Evolutionary conservation across 2,329 filamentous ascomycete species (phyloP), one percentile per base, ranked within the genome.

Genomic region (Aspergillus fumigatus): DNA sequence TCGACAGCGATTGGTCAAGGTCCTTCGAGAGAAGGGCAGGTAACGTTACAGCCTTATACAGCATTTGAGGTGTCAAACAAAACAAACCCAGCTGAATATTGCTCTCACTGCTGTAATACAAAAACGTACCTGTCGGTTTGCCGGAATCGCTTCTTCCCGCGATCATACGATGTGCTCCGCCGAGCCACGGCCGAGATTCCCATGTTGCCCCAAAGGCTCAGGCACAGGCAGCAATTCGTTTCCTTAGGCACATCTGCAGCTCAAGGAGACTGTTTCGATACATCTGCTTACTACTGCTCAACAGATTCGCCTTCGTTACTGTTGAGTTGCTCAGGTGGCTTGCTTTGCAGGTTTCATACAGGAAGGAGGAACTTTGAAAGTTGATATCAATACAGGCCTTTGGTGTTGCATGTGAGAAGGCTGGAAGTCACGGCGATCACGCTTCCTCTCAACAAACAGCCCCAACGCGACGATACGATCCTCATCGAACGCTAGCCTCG

Each of bases 101-200:
- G 11, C n/a, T n/a, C 2, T 19, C 8, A 1, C 8, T 19, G 19
- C 38, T 2, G 40, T 48, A 57, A 54, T 54, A 48, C 40, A 17
- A 21, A 47, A 26, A 56, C 53, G 9, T 27, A 21, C 5, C 48
- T 23, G 49, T 60, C 58, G 61, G 62, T 49, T 62, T 65, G 63
- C 63, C 67, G 68, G 68, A 70, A 69, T 55, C 50, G 56, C 61
- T 54, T 53, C 48, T 50, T 64, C 62, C 68, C 67, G 67, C 63
- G 68, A 70, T 70, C 67, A 70, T 70, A 69, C 67, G 66, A 65
- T 62, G 56, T 38, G 49, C 50, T 25, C 14, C 51, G 11, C 23
- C 50, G 14, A 53, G 35, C 45, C 9, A 25, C 52, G 45, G 27
- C 35, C 14, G n/a, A 43, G 21, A 26, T 11, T 47, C 21, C 21